Conservation (phyloP, 179 eudicot species). For the Beta corolliflora region DNA sequence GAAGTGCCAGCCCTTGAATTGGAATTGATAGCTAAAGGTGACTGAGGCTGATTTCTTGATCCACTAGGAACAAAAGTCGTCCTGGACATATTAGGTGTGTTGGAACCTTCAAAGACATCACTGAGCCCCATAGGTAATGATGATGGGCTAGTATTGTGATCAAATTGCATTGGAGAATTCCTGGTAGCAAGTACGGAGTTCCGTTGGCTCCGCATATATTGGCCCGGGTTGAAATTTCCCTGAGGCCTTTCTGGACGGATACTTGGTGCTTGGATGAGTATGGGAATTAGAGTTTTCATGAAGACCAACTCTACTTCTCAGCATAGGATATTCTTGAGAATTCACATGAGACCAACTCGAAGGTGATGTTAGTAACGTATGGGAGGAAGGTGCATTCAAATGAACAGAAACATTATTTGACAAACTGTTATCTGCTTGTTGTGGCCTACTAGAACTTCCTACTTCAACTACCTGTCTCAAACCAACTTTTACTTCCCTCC, state of each 20-base stretch:
- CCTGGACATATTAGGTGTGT: background rate
- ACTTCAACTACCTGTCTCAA: conserved; percentile 10
- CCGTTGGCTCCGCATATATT: background rate
- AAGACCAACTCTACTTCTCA: background rate
- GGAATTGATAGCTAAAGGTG: background rate
- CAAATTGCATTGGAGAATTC: background rate
- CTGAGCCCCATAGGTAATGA: background rate
- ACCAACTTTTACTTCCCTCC: background rate
- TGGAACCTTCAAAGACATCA: background rate
- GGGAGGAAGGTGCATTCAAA: background rate
- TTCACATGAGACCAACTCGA: background rate
- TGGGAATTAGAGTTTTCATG: background rate
- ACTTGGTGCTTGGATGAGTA: conserved; percentile 1
- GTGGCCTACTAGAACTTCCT: conserved; percentile 4
- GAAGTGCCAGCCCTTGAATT: background rate
- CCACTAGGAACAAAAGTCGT: background rate
- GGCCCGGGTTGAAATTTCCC: background rate
- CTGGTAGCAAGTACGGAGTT: background rate
- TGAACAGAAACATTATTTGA: background rate
- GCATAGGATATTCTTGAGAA: background rate
- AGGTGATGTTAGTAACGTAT: background rate
- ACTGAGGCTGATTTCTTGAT: background rate
- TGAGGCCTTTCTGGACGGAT: conserved; percentile 3
- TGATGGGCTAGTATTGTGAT: background rate
- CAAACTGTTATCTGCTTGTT: background rate